phyloP scores from a whole-genome alignment of 1,284 basidiomycete species.

The Grifola frondosa region DNA sequence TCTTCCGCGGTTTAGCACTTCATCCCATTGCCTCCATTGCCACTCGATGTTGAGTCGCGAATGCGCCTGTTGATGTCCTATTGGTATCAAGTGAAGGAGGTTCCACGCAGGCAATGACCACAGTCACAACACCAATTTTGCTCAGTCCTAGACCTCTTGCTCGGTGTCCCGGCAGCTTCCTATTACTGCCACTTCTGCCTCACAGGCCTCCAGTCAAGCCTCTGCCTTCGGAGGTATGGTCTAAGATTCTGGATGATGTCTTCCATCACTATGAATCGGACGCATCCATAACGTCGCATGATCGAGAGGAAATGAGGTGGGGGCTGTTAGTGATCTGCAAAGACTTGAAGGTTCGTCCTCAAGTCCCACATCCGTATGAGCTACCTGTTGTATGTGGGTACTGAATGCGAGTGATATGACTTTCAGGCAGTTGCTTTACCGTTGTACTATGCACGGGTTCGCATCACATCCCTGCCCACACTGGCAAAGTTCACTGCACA shows the following conservation, averaged over 20 bases:
- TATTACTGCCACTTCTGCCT: slow-evolving; percentile 69
- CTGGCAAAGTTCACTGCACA: slow-evolving; percentile 58
- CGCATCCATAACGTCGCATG: background rate
- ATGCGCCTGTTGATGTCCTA: too few species aligned
- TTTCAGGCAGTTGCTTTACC: slow-evolving; percentile 65
- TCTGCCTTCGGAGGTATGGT: slow-evolving; percentile 74
- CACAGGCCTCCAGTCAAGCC: slow-evolving; percentile 45
- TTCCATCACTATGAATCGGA: slow-evolving; percentile 33
- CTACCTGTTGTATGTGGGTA: slow-evolving; percentile 16
- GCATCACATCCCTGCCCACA: slow-evolving; percentile 43
- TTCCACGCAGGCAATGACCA: background rate
- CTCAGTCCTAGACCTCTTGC: slow-evolving; percentile 42
- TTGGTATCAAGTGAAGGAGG: too few species aligned
- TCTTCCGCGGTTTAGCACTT: too few species aligned
- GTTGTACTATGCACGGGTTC: slow-evolving; percentile 62
- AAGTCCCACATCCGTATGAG: too few species aligned
- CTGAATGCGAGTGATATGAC: slow-evolving; percentile 3
- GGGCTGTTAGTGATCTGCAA: slow-evolving; percentile 64
- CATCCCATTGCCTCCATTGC: too few species aligned
- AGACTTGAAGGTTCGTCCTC: slow-evolving; percentile 60
- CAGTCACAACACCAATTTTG: slow-evolving; percentile 24
- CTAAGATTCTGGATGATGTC: slow-evolving; percentile 54
- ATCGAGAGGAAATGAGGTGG: slow-evolving; percentile 18
- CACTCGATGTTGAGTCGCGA: background rate
- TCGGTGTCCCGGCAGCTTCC: slow-evolving; percentile 50